Percentiles rank a stretch among this genome's conserved stretches.
phyloP scores from a whole-genome alignment of 129 eudicot genomes.

The carrot (Daucus carota) region DNA sequence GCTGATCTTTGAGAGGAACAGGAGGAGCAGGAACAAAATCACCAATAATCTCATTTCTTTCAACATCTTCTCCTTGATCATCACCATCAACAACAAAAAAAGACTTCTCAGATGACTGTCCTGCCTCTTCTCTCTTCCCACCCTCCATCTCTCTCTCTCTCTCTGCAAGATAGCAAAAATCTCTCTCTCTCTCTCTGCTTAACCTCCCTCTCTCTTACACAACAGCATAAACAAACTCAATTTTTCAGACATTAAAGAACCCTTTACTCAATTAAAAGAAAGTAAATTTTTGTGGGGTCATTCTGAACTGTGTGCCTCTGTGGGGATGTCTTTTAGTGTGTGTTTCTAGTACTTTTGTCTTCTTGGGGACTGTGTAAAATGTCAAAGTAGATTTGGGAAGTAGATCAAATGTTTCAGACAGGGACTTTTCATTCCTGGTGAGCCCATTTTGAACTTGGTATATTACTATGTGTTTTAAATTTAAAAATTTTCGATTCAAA shows the following conservation, averaged over 20 bases:
- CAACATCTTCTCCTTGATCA: constrained; percentile 1
- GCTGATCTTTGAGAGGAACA: constrained; percentile 73
- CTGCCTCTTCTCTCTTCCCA: constrained; percentile 42
- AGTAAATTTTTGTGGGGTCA: neutral
- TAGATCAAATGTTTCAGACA: constrained; percentile 3
- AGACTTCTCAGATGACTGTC: constrained; percentile 39
- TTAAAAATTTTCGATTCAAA: too few relatives aligned
- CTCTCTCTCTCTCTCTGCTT: constrained; percentile 12
- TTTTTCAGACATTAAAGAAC: neutral
- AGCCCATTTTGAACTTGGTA: neutral
- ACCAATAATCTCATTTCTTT: constrained; percentile 24
- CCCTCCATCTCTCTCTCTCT: constrained; percentile 29
- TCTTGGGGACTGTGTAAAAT: neutral
- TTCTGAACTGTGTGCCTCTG: neutral
- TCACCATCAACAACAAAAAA: constrained; percentile 28
- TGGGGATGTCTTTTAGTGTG: neutral
- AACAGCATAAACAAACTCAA: neutral
- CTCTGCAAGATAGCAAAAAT: too few relatives aligned
- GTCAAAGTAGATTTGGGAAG: constrained; percentile 10
- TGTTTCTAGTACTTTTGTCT: constrained; percentile 8
- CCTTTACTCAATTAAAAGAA: neutral
- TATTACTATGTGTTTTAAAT: too few relatives aligned
- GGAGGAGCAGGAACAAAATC: constrained; percentile 76
- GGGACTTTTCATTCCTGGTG: constrained; percentile 3
- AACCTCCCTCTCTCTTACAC: neutral